Percentiles rank a stretch among this genome's conserved stretches.
Conservation (phyloP, 768 basidiomycete genomes). For the Porphyrellus cyaneotinctus region DNA sequence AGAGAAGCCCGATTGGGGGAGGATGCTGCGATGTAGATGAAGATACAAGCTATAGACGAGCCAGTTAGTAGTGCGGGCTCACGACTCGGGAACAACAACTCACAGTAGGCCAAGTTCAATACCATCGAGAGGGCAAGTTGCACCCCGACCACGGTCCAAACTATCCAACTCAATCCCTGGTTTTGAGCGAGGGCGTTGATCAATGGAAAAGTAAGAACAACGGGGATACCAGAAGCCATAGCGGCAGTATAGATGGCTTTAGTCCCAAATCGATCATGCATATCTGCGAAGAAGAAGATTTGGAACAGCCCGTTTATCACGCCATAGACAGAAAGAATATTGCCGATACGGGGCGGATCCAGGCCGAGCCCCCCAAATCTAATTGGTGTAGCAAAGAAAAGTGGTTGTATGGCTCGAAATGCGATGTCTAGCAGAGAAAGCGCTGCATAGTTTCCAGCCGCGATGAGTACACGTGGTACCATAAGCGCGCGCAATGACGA, state of each 20-base stretch:
- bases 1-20: constrained; percentile 64
- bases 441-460: constrained; percentile 60
- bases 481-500: constrained; percentile 50
- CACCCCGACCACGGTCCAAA: constrained; percentile 49
- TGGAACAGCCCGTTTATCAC: constrained; percentile 63
- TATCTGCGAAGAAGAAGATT: constrained; percentile 59
- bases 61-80: neutral
- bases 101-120: constrained; percentile 55
- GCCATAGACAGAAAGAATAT: constrained; percentile 58
- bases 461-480: constrained; percentile 51
- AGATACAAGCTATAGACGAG: constrained; percentile 52
- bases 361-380: constrained; percentile 67
- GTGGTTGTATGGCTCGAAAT: constrained; percentile 60
- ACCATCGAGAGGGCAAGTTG: constrained; percentile 47
- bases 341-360: constrained; percentile 59
- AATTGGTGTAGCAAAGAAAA: constrained; percentile 71
- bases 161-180: constrained; percentile 41
- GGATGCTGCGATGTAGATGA: constrained; percentile 65
- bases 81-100: constrained; percentile 18
- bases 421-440: constrained; percentile 67
- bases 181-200: constrained; percentile 52
- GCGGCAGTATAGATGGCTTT: constrained; percentile 56
- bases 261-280: constrained; percentile 61
- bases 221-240: constrained; percentile 46
- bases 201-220: constrained; percentile 56